These are phyloP conservation scores for Aspergillus wentii DNA, from an alignment of 495 filamentous ascomycete genomes.

Conservation along the genomic window DNA sequence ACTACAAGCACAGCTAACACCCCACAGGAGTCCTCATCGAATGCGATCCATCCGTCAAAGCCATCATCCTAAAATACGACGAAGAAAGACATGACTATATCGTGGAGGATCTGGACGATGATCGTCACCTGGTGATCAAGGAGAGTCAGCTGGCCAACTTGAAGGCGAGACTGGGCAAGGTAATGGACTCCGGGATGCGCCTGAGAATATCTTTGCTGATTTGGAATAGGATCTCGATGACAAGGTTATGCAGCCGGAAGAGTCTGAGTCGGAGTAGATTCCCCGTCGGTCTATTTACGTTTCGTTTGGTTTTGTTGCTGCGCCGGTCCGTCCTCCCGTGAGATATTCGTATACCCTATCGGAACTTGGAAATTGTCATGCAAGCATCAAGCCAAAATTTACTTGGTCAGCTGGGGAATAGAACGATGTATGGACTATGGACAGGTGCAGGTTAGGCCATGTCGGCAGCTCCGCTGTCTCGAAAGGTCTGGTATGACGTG, in stretches of 20 bases:
- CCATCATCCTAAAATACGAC: constrained; percentile 71
- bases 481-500: too few relatives aligned
- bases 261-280: constrained; percentile 49
- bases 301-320: too few relatives aligned
- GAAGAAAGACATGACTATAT: constrained; percentile 64
- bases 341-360: too few relatives aligned
- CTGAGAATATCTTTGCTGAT: constrained; percentile 2
- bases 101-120: constrained; percentile 71
- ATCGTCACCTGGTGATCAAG: constrained; percentile 64
- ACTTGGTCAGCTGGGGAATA: too few relatives aligned
- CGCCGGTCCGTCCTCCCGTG: too few relatives aligned
- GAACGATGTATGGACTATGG: too few relatives aligned
- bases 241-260: constrained; percentile 50
- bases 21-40: constrained; percentile 63
- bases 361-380: too few relatives aligned
- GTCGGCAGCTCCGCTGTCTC: too few relatives aligned
- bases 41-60: constrained; percentile 75
- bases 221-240: constrained; percentile 44
- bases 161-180: constrained; percentile 57
- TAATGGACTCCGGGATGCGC: constrained; percentile 20
- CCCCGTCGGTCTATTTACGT: too few relatives aligned
- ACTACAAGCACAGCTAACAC: not conserved
- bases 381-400: too few relatives aligned
- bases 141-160: constrained; percentile 58
- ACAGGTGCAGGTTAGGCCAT: too few relatives aligned